These are phyloP conservation scores for Nitzschia sp. DNA, from an alignment of 108 stramenopile genomes.

Conservation along the genomic window DNA sequence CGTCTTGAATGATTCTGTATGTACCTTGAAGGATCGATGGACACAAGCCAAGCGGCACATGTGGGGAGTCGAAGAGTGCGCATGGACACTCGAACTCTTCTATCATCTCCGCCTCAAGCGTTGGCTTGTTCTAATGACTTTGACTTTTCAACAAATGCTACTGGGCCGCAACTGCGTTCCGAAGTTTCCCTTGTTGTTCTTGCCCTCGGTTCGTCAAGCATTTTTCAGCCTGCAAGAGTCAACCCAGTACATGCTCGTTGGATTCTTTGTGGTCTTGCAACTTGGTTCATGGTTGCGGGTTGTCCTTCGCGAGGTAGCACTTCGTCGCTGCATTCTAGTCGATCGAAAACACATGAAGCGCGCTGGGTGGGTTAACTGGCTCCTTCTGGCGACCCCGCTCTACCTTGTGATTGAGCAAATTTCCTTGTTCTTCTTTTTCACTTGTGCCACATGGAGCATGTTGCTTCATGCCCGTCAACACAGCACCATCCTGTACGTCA, in stretches of 20 bases:
- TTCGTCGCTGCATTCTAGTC: slow-evolving; percentile 5
- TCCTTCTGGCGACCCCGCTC: slow-evolving; percentile 13
- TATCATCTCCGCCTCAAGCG: slow-evolving; percentile 9
- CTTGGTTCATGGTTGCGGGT: neutral
- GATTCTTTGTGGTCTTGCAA: neutral
- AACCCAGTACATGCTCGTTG: neutral
- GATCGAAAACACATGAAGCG: slow-evolving; percentile 18
- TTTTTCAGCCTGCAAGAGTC: slow-evolving; percentile 2
- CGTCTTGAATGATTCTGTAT: slow-evolving; percentile 24
- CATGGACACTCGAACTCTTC: slow-evolving; percentile 6
- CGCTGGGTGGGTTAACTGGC: slow-evolving; percentile 9
- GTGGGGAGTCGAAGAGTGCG: slow-evolving; percentile 27
- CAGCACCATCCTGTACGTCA: slow-evolving; percentile 15
- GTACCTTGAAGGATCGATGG: slow-evolving; percentile 20
- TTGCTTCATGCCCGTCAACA: slow-evolving; percentile 3
- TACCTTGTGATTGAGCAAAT: slow-evolving; percentile 6
- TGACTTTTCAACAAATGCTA: slow-evolving; percentile 1
- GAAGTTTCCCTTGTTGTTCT: neutral
- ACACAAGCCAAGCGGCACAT: slow-evolving; percentile 26
- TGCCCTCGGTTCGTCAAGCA: neutral
- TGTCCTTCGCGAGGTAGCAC: slow-evolving; percentile 1
- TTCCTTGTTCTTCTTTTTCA: slow-evolving; percentile 12
- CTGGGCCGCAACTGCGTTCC: slow-evolving; percentile 11
- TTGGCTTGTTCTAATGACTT: slow-evolving; percentile 4
- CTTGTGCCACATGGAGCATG: slow-evolving; percentile 27